Evolutionary conservation across 352 stramenopile genomes (phyloP).

Genomic region (Pythium aquatile): DNA sequence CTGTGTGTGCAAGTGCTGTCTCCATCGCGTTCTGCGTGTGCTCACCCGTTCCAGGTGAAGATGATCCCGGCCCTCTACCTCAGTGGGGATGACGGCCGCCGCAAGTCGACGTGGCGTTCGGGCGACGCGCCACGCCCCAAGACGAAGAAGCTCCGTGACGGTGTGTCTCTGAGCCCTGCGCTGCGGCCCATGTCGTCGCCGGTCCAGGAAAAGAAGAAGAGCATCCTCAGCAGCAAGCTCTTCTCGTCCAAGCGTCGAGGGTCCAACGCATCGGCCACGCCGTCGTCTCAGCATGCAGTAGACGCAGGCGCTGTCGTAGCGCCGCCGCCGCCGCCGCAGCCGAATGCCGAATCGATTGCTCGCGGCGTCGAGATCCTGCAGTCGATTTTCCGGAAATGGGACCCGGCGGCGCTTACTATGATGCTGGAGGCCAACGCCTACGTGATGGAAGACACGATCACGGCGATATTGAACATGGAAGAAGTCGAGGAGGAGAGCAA

Average conservation of each 20-base stretch:
- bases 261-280: constrained; percentile 12
- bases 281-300: constrained; percentile 2
- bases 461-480: constrained; percentile 77
- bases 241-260: constrained; percentile 47
- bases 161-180: constrained; percentile 6
- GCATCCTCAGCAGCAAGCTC: constrained; percentile 50
- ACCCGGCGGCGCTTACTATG: constrained; percentile 56
- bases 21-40: neutral
- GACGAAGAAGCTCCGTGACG: constrained; percentile 7
- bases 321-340: constrained; percentile 21
- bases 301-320: constrained; percentile 10
- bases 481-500: constrained; percentile 39
- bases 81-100: constrained; percentile 4
- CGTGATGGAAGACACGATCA: constrained; percentile 82
- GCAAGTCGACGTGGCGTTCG: constrained; percentile 19
- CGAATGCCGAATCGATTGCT: constrained; percentile 45
- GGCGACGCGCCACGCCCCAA: constrained; percentile 7
- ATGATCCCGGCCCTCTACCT: constrained; percentile 22
- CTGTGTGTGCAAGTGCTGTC: neutral
- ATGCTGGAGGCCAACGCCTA: constrained; percentile 75
- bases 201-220: constrained; percentile 31
- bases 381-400: constrained; percentile 84
- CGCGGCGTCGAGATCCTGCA: constrained; percentile 70
- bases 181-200: constrained; percentile 16
- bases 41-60: neutral